Conservation (phyloP, 768 basidiomycete species). For the Lentinula aciculospora region DNA sequence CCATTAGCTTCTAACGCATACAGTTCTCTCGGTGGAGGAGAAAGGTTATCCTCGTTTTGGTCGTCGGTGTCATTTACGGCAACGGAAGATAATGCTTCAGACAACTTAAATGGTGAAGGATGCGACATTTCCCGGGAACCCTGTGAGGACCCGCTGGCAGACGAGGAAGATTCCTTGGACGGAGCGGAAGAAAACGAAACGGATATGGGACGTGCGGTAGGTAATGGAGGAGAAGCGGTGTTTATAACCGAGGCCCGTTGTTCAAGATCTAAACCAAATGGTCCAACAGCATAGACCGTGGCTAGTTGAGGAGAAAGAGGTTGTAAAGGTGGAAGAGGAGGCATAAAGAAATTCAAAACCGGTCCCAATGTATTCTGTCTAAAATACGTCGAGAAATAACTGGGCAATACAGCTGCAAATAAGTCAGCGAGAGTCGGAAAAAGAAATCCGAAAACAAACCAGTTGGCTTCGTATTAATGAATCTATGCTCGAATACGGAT, state of each 20-base stretch:
- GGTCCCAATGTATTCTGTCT: conserved; percentile 59
- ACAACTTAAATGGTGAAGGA: neutral
- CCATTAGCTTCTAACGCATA: conserved; percentile 42
- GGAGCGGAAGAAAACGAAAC: conserved; percentile 48
- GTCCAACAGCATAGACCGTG: conserved; percentile 32
- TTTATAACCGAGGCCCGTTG: conserved; percentile 30
- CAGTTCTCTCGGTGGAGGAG: conserved; percentile 22
- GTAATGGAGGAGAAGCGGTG: conserved; percentile 22
- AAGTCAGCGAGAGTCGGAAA: neutral
- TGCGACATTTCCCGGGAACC: conserved; percentile 8
- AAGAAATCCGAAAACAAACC: conserved; percentile 31
- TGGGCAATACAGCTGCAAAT: conserved; percentile 54
- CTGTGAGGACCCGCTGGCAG: conserved; percentile 12
- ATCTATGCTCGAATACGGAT: conserved; percentile 64
- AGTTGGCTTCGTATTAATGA: conserved; percentile 67
- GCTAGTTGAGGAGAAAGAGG: conserved; percentile 43
- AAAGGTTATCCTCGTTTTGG: conserved; percentile 11
- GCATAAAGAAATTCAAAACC: conserved; percentile 61
- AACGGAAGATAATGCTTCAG: neutral
- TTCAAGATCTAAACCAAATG: conserved; percentile 26
- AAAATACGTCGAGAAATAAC: conserved; percentile 68
- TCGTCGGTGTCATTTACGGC: conserved; percentile 6
- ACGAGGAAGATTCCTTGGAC: conserved; percentile 25
- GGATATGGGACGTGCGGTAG: conserved; percentile 34
- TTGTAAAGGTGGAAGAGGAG: conserved; percentile 59